A percentile compares a stretch with the other conserved stretches of the same genome.
Evolutionary conservation across 768 basidiomycete genomes (phyloP).

Genomic region (Xerocomellus amylosporus): DNA sequence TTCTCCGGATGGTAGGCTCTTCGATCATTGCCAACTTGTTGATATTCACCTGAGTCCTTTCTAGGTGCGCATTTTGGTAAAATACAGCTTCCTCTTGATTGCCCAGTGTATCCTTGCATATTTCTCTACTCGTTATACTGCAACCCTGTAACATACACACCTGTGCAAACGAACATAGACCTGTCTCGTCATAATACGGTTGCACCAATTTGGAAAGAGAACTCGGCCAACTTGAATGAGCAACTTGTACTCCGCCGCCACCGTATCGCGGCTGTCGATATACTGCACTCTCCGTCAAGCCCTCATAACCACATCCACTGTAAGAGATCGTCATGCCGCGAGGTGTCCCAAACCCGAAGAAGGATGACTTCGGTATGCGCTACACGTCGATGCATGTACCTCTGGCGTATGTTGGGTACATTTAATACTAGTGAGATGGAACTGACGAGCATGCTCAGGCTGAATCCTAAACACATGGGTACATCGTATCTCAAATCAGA

Average conservation of each 20-base stretch:
- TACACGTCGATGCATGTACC: slow-evolving; percentile 84
- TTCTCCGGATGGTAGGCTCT: slow-evolving; percentile 82
- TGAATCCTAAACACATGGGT: slow-evolving; percentile 78
- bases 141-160: slow-evolving; percentile 26
- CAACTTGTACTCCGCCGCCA: too few species aligned
- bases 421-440: neutral
- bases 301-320: neutral
- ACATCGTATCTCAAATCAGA: slow-evolving; percentile 79
- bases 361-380: slow-evolving; percentile 78
- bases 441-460: slow-evolving; percentile 38
- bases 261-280: neutral
- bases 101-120: slow-evolving; percentile 11
- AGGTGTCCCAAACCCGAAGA: slow-evolving; percentile 76
- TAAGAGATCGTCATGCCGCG: slow-evolving; percentile 58
- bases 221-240: neutral
- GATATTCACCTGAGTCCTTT: neutral
- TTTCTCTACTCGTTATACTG: slow-evolving; percentile 10
- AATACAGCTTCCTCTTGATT: neutral
- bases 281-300: neutral
- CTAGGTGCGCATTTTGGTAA: slow-evolving; percentile 78
- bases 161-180: neutral
- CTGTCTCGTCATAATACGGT: neutral
- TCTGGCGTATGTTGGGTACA: slow-evolving; percentile 49
- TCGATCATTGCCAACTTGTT: neutral
- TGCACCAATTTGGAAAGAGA: slow-evolving; percentile 16